Base-by-base conservation (phyloP, 2,329 filamentous ascomycete genomes). In the Leptographium radiaticola region DNA sequence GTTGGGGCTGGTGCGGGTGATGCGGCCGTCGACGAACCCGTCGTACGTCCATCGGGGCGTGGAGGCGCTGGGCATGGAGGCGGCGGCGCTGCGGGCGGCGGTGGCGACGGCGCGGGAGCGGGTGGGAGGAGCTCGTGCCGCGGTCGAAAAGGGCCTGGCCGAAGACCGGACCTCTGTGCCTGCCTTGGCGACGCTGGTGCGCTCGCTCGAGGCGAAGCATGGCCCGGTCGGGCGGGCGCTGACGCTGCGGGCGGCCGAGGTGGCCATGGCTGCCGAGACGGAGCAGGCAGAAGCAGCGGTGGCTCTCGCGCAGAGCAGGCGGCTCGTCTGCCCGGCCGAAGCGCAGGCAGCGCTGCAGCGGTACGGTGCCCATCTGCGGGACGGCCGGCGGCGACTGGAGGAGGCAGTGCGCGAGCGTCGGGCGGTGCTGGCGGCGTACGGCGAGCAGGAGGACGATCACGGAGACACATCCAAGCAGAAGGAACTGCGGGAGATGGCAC, bases 21-120 rank as follows among this genome's bases (percentile, higher is more conserved):
- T 70, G 4, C 70, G 73, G 57, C 75, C 76, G 1, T 66, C 67
- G 16, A 77, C 74, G 1, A 78, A 78, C 63, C 69, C 76, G 0
- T 77, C 76, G 20, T 79, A 71, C 61, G 67, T 82, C n/a, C 80
- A 83, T 66, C 77, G 80, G 20, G 65, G 70, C 30, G 74, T 83
- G 50, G 69, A 77, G 1, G 66, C 70, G 18, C 67, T 84, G 2
- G 67, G 74, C 0, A 57, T 65, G 1, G 65, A 70, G 30, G 64
- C 73, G 18, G 58, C 64, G 5, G 55, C 66, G 2, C 70, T 79
- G 1, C 62, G 60, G n/a, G 38, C 62, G 13, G 57, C 65, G 4
- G 61, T 73, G 6, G 54, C 61, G 2, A 56, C 60, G 3, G 60
- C 67, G 1, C 64, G 67, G 33, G 53, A 59, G 4, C 53, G 62